Conservation (phyloP, 805 yeast species). For the Zygosaccharomyces bailii region DNA sequence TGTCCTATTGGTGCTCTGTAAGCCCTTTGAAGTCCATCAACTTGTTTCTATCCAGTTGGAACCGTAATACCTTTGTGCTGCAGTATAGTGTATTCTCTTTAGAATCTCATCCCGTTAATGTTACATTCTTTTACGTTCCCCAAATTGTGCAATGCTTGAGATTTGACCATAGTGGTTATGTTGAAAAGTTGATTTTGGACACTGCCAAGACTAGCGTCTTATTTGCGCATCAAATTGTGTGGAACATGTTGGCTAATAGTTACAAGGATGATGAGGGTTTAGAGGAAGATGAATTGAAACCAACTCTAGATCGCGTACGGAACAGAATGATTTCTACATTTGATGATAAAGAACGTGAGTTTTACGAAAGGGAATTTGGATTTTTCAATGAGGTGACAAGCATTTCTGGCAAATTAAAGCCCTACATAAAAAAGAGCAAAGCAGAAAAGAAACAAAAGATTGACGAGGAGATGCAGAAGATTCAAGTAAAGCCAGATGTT, state of each 20-base stretch:
- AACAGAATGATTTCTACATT: constrained; percentile 60
- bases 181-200: constrained; percentile 82
- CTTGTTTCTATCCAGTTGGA: constrained; percentile 72
- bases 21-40: constrained; percentile 84
- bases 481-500: constrained; percentile 73
- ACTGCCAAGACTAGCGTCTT: constrained; percentile 87
- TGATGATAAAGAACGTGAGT: constrained; percentile 54
- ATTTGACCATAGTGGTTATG: constrained; percentile 78
- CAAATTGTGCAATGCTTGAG: constrained; percentile 93
- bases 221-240: constrained; percentile 95
- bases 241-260: constrained; percentile 96
- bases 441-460: constrained; percentile 95
- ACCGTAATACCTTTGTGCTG: constrained; percentile 59
- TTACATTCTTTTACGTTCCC: constrained; percentile 95
- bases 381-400: constrained; percentile 90
- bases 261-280: constrained; percentile 85
- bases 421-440: constrained; percentile 88
- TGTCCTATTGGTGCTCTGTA: constrained; percentile 68
- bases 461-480: constrained; percentile 89
- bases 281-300: constrained; percentile 78
- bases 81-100: constrained; percentile 90
- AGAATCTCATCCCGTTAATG: constrained; percentile 79
- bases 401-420: constrained; percentile 92
- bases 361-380: constrained; percentile 77
- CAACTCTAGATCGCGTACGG: constrained; percentile 72